Evolutionary conservation across 371 early-diverging fungal species (phyloP).

Genomic region (Circinella minor): DNA sequence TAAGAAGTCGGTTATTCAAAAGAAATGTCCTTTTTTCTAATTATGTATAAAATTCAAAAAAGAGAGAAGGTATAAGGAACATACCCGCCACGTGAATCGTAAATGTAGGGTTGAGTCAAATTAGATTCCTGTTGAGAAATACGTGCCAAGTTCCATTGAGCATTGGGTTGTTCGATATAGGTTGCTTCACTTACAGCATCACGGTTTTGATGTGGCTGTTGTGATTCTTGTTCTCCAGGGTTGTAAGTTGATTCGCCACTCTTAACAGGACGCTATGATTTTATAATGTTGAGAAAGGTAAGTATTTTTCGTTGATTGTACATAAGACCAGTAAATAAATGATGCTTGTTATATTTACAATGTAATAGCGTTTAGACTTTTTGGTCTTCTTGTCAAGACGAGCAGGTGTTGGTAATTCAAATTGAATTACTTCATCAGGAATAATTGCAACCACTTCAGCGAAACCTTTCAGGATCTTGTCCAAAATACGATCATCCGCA

Average conservation of each 20-base stretch:
- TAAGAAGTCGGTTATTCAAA: neutral
- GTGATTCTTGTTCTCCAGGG: neutral
- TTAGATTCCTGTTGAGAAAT: slow-evolving; percentile 33
- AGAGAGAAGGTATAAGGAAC: neutral
- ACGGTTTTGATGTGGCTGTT: too few species aligned
- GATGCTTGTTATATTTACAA: slow-evolving; percentile 13
- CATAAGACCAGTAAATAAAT: neutral
- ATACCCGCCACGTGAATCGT: slow-evolving; percentile 34
- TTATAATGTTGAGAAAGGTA: too few species aligned
- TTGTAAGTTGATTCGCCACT: slow-evolving; percentile 4
- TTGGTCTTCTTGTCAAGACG: slow-evolving; percentile 7
- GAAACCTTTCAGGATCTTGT: slow-evolving; percentile 19
- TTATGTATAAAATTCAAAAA: too few species aligned
- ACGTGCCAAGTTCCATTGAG: slow-evolving; percentile 50
- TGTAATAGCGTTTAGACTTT: slow-evolving; percentile 28
- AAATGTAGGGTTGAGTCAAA: slow-evolving; percentile 34
- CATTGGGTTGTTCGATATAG: slow-evolving; percentile 27
- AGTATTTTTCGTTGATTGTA: too few species aligned
- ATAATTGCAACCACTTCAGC: slow-evolving; percentile 36
- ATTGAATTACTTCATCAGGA: slow-evolving; percentile 45
- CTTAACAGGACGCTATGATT: slow-evolving; percentile 13
- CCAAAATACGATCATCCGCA: slow-evolving; percentile 28
- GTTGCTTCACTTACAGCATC: neutral
- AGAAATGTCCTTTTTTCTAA: neutral
- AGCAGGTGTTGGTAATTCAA: slow-evolving; percentile 30